Evolutionary conservation across 495 filamentous ascomycete species (phyloP).

Genomic region (Sabuloglossum arenarium): DNA sequence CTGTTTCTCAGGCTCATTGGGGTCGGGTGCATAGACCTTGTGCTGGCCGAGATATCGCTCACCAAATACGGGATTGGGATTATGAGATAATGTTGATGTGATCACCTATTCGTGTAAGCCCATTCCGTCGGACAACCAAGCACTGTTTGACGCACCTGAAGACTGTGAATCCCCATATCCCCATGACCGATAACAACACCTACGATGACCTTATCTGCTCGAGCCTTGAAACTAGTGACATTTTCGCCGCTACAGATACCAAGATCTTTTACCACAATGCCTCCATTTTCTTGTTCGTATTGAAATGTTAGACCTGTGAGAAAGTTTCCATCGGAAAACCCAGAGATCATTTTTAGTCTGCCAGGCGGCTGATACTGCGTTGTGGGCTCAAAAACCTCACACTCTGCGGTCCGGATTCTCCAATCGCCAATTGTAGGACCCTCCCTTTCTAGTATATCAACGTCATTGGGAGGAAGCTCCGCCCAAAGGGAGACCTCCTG

Average conservation of each 20-base stretch:
- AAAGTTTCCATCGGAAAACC: conserved; percentile 13
- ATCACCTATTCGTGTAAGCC: not conserved
- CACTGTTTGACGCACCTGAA: not conserved
- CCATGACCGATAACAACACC: conserved; percentile 1
- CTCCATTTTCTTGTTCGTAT: conserved; percentile 9
- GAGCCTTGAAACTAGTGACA: not conserved
- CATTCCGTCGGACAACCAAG: not conserved
- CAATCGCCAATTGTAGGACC: conserved; percentile 14
- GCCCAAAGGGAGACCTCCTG: conserved; percentile 15
- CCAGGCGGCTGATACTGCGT: conserved; percentile 5
- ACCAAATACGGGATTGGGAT: not conserved
- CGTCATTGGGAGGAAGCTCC: conserved; percentile 10
- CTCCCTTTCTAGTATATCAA: conserved; percentile 12
- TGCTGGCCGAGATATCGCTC: conserved; percentile 1
- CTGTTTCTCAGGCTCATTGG: not conserved
- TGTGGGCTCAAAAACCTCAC: conserved; percentile 14
- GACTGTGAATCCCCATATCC: not conserved
- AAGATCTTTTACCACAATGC: not conserved
- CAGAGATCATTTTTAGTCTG: conserved; percentile 10
- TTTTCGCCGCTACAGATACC: not conserved
- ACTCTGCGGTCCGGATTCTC: conserved; percentile 13
- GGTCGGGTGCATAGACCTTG: not conserved
- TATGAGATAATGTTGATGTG: not conserved
- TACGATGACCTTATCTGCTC: not conserved
- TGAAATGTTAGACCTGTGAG: conserved; percentile 14